Evolutionary conservation across 805 yeast genomes (phyloP).

Genomic region (Metschnikowia orientalis): DNA sequence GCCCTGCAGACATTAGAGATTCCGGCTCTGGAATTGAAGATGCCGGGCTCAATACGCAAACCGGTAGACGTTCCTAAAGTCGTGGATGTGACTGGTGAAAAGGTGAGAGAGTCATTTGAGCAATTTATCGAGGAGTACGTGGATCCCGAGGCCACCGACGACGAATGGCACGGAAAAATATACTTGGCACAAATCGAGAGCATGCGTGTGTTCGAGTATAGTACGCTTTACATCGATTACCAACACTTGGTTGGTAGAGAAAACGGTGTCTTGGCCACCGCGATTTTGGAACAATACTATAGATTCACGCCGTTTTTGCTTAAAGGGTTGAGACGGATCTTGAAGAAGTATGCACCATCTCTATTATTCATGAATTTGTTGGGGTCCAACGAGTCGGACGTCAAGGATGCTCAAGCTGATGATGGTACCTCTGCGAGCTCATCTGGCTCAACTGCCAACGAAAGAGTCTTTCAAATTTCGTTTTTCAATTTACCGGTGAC

Average conservation of each 20-base stretch:
- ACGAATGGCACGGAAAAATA: slow-evolving; percentile 47
- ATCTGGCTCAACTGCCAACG: slow-evolving; percentile 47
- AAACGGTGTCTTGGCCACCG: slow-evolving; percentile 83
- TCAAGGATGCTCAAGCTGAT: slow-evolving; percentile 29
- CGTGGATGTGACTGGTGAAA: slow-evolving; percentile 87
- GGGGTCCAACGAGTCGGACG: slow-evolving; percentile 27
- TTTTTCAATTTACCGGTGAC: slow-evolving; percentile 81
- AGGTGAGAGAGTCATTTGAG: slow-evolving; percentile 88
- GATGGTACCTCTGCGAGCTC: slow-evolving; percentile 36
- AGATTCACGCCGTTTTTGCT: slow-evolving; percentile 84
- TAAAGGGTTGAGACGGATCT: slow-evolving; percentile 66
- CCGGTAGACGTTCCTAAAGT: slow-evolving; percentile 65
- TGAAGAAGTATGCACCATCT: slow-evolving; percentile 72
- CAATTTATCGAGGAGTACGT: slow-evolving; percentile 68
- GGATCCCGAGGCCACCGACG: slow-evolving; percentile 34
- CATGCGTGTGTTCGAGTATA: slow-evolving; percentile 69
- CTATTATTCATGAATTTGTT: slow-evolving; percentile 46
- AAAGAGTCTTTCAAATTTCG: slow-evolving; percentile 82
- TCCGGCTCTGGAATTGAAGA: slow-evolving; percentile 55
- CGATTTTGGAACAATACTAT: slow-evolving; percentile 86
- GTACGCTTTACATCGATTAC: slow-evolving; percentile 82
- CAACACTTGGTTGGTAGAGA: slow-evolving; percentile 70
- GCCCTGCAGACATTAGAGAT: slow-evolving; percentile 29
- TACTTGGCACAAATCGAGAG: slow-evolving; percentile 79
- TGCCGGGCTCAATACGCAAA: slow-evolving; percentile 16